Evolutionary conservation across 192 early-diverging fungal species (phyloP), one percentile per base, ranked within the genome.

Genomic region (Spizellomyces punctatus): DNA sequence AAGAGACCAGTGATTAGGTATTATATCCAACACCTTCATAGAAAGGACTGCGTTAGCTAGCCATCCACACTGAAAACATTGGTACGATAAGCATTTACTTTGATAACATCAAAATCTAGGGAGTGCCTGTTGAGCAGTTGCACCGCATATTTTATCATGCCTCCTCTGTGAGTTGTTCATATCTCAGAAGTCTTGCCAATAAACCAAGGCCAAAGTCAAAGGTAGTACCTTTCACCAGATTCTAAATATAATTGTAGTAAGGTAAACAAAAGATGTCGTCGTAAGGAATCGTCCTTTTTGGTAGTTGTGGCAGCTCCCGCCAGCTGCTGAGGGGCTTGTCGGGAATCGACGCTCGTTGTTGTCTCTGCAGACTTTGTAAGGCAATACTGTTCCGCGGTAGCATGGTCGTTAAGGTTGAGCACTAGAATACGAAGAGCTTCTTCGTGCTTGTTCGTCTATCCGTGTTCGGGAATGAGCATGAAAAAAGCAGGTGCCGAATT

Each of bases 1-100:
- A 6, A 82, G 45, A n/a, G 78, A 77, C 81, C 81, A 82, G 47
- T 64, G 48, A 48, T 66, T 66, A 4, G 81, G 81, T 16, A 82
- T 27, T 10, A 46, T 21, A n/a, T 63, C 69, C 5, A 82, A 58
- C 27, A 82, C 64, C 76, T 79, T 46, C 19, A 36, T 17, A 19
- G 45, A 44, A 52, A 21, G 17, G 27, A 19, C 6, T 65, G 22
- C n/a, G 10, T n/a, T 70, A 49, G 44, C 27, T 36, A 36, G 27
- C 27, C 27, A 3, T 36, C 27, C 27, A 36, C 27, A 36, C 27
- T 36, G 6, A 8, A 58, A 55, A 46, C 46, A 22, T 19, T 36
- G 12, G 54, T 46, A 27, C 49, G 21, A 9, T 5, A 42, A 16
- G 19, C 64, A 41, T 14, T 12, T 17, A 80, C 79, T 72, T 75